Evolutionary conservation across 768 basidiomycete genomes (phyloP).

Genomic region (Gloeophyllum trabeum): DNA sequence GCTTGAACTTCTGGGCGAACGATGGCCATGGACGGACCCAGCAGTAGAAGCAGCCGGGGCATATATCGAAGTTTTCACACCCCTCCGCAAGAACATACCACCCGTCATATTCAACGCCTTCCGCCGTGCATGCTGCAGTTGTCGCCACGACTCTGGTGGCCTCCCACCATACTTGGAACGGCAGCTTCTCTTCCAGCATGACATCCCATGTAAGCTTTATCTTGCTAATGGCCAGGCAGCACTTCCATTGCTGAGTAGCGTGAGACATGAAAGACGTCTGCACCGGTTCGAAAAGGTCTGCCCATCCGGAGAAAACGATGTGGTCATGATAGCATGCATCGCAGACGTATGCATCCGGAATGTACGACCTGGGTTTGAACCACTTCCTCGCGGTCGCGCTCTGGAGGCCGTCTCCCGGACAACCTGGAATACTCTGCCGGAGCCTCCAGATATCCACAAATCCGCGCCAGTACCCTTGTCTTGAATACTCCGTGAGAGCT

Average conservation of each 20-base stretch:
- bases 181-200: neutral
- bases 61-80: no score
- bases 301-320: neutral
- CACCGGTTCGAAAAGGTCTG: neutral
- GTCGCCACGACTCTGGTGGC: neutral
- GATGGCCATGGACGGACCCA: no score
- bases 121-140: neutral
- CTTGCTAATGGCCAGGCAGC: neutral
- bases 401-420: no score
- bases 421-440: neutral
- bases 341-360: neutral
- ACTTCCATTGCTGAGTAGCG: neutral
- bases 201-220: neutral
- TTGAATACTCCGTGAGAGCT: neutral
- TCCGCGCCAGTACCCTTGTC: neutral
- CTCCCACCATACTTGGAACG: neutral
- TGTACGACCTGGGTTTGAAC: neutral
- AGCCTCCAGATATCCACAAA: neutral
- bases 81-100: neutral
- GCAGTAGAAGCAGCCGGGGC: no score
- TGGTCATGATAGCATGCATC: neutral
- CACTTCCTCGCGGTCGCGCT: neutral
- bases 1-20: no score
- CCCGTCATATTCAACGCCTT: neutral
- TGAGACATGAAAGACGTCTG: neutral